phyloP scores from a whole-genome alignment of 768 basidiomycete species.

The Leccinum boreale region DNA sequence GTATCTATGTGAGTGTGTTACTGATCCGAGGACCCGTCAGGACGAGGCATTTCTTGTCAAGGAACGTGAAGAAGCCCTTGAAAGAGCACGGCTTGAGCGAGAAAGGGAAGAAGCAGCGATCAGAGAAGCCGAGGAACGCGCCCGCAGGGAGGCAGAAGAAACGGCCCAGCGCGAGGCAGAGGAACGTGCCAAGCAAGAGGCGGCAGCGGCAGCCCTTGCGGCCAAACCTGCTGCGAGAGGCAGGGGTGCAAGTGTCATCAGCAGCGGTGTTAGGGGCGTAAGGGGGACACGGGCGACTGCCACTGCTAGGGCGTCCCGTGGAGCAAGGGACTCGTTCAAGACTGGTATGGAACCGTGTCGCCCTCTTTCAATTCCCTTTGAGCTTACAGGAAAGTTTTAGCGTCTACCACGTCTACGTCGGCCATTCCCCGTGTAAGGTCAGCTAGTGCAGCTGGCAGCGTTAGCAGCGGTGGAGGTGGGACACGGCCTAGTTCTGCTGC shows the following conservation, averaged over 20 bases:
- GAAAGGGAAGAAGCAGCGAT: slow-evolving; percentile 34
- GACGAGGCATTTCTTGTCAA: slow-evolving; percentile 55
- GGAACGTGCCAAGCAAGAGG: slow-evolving; percentile 48
- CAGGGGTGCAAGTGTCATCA: slow-evolving; percentile 42
- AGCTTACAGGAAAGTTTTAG: slow-evolving; percentile 12
- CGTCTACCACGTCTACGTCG: slow-evolving; percentile 11
- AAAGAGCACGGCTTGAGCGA: slow-evolving; percentile 33
- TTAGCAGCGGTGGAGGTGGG: slow-evolving; percentile 16
- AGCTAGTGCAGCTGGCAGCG: slow-evolving; percentile 26
- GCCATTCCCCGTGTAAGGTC: slow-evolving; percentile 22
- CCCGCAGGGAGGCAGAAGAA: slow-evolving; percentile 30
- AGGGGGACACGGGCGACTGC: slow-evolving; percentile 62
- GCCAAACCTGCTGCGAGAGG: slow-evolving; percentile 29
- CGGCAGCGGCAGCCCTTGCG: slow-evolving; percentile 37
- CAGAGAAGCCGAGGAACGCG: slow-evolving; percentile 39
- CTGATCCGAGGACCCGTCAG: slow-evolving; percentile 32
- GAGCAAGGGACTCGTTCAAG: slow-evolving; percentile 40
- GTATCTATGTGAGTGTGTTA: background rate
- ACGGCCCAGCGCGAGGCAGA: slow-evolving; percentile 43
- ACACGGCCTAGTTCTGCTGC: slow-evolving; percentile 22
- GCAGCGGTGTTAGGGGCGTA: slow-evolving; percentile 67
- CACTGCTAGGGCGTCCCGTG: slow-evolving; percentile 41
- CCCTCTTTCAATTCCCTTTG: background rate
- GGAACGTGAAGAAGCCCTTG: slow-evolving; percentile 35
- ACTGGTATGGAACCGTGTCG: slow-evolving; percentile 31